Conservation (phyloP, 1,284 basidiomycete genomes). For the Cystobasidium sp. region DNA sequence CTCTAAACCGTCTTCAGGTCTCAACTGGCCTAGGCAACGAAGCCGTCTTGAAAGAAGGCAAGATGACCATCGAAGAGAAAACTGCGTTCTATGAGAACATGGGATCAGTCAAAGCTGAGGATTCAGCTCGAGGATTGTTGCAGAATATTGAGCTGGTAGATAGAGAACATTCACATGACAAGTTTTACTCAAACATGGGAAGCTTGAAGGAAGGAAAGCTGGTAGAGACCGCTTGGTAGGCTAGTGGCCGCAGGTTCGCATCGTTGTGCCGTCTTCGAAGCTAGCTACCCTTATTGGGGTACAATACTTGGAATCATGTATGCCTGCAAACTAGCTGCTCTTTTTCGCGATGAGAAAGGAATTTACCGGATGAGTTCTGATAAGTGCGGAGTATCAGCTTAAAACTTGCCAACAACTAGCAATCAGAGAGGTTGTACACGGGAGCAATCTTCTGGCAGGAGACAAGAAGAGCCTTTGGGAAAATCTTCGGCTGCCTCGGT, state of each 20-base stretch:
- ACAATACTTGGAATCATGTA: no score
- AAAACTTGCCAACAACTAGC: no score
- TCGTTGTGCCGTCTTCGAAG: neutral
- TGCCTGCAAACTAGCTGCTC: no score
- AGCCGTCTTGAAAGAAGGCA: neutral
- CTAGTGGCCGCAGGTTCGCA: no score
- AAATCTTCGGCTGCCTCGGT: no score
- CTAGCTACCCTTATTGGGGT: no score
- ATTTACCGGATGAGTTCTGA: no score
- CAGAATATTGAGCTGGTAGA: neutral
- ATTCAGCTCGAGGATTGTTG: neutral
- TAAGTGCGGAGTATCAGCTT: no score
- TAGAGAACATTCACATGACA: neutral
- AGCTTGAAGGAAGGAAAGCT: neutral
- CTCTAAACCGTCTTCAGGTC: neutral
- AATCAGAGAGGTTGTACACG: no score
- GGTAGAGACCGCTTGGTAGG: conserved; percentile 6
- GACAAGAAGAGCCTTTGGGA: no score
- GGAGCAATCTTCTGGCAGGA: no score
- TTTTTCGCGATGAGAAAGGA: no score
- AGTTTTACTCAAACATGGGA: neutral
- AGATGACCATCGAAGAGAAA: neutral
- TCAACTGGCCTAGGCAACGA: conserved; percentile 8
- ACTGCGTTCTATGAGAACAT: neutral
- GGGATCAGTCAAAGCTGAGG: conserved; percentile 2